A percentile compares a stretch with the other conserved stretches of the same genome.
phyloP scores from a whole-genome alignment of 2,329 filamentous ascomycete species.

The Didymella glomerata region DNA sequence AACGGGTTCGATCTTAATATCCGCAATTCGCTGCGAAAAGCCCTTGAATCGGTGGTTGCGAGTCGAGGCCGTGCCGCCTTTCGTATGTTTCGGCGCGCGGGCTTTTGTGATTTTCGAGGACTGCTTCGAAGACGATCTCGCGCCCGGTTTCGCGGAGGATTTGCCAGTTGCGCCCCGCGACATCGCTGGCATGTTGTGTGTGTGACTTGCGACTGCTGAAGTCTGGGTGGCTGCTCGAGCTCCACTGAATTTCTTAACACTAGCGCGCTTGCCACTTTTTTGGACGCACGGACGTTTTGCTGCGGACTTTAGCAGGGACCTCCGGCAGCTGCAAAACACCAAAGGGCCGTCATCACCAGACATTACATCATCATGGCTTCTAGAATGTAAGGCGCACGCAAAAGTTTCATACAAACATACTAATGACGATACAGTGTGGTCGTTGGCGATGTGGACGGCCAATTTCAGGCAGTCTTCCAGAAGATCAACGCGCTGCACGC shows the following conservation, averaged over 20 bases:
- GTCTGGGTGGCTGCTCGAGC: constrained; percentile 22
- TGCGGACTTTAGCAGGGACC: constrained; percentile 9
- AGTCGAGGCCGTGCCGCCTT: constrained; percentile 74
- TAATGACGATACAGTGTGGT: constrained; percentile 68
- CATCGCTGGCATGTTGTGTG: constrained; percentile 54
- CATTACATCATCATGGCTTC: constrained; percentile 58
- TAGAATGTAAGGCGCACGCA: constrained; percentile 58
- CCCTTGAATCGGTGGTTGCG: constrained; percentile 91
- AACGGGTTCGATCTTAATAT: constrained; percentile 91
- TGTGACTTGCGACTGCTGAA: constrained; percentile 16
- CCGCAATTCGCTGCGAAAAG: constrained; percentile 88
- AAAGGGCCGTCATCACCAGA: constrained; percentile 1
- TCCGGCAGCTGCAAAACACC: constrained; percentile 12
- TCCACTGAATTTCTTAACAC: constrained; percentile 42
- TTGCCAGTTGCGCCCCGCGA: constrained; percentile 46
- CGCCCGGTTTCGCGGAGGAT: constrained; percentile 22
- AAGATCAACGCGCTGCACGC: constrained; percentile 82
- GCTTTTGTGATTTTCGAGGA: constrained; percentile 32
- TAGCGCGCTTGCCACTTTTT: constrained; percentile 27
- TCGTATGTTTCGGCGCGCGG: constrained; percentile 69
- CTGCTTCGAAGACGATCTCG: constrained; percentile 26
- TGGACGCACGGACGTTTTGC: not conserved
- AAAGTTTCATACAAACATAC: not conserved
- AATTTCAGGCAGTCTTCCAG: constrained; percentile 76
- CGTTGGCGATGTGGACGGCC: constrained; percentile 82